These are phyloP conservation scores for Gleditsia sinensis DNA, from an alignment of 306 rosid species.

Conservation along the genomic window DNA sequence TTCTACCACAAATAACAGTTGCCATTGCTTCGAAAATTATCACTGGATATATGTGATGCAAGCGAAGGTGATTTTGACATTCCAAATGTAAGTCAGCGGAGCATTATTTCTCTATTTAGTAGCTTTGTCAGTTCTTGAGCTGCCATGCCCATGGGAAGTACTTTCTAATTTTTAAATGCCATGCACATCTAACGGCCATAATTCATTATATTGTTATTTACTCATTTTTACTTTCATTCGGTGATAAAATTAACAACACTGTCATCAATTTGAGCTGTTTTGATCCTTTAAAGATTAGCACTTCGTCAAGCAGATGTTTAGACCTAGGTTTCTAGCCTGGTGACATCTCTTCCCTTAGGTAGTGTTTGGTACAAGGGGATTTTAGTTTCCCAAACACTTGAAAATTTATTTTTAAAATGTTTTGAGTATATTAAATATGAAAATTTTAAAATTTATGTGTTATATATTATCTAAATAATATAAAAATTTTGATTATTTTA, in stretches of 20 bases:
- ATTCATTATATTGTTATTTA: background rate
- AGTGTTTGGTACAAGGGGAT: no score
- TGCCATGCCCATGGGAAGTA: slow-evolving; percentile 20
- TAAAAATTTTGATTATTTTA: no score
- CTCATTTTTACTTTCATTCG: background rate
- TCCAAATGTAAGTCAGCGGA: slow-evolving; percentile 62
- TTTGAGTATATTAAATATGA: no score
- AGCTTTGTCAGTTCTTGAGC: slow-evolving; percentile 4
- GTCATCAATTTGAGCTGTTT: slow-evolving; percentile 5
- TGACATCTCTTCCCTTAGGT: background rate
- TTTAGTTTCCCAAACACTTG: no score
- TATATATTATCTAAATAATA: no score
- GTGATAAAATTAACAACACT: background rate
- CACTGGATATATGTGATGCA: slow-evolving; percentile 83
- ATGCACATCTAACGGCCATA: background rate
- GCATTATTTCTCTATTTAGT: background rate
- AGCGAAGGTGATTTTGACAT: slow-evolving; percentile 68
- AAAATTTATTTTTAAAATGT: no score
- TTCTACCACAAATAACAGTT: slow-evolving; percentile 48
- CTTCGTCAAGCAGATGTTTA: background rate
- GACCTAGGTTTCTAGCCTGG: background rate
- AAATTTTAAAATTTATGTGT: no score
- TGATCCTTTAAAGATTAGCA: slow-evolving; percentile 2
- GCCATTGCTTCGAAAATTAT: slow-evolving; percentile 71
- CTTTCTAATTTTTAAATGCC: background rate